Evolutionary conservation across 495 filamentous ascomycete genomes (phyloP), one percentile per base, ranked within the genome.

Genomic region (Neurospora sp.): DNA sequence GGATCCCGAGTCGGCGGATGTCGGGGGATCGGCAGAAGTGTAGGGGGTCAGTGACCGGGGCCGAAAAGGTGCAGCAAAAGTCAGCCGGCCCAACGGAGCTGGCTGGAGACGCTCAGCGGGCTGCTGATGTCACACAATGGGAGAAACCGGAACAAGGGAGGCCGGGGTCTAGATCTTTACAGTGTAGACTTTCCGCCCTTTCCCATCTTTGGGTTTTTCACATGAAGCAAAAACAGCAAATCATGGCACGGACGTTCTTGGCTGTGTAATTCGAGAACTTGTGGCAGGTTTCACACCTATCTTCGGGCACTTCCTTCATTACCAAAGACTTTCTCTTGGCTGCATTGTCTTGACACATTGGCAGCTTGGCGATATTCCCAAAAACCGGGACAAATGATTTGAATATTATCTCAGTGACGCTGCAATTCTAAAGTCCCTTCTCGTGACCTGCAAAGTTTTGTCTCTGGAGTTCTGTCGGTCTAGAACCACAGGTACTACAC

Each of bases 1-100:
- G 48, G 48, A 59, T 69, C 68, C 75, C 75, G 75, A 75, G 44
- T 76, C 75, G 75, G 75, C 75, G 75, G 75, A 76, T 75, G 71
- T 76, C 75, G 75, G 75, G 75, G 75, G 74, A 76, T 73, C 75
- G 75, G 75, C 73, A 76, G 70, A 70, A 70, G 71, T 59, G 46
- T 70, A 37, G 61, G 74, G 69, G 53, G 10, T 11, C 68, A 42
- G 42, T 73, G 53, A 61, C 53, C 75, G 69, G 72, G 68, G 27
- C 42, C 66, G 73, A 69, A 35, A 18, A 61, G 22, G 22, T 61
- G 53, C 53, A 61, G 42, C 44, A 61, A 61, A 61, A 27, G 53
- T 39, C 41, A 14, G 70, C 73, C 73, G 75, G 75, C 68, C 69
- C 46, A 75, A 73, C 75, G 75, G 74, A 70, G 71, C 40, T 35